phyloP scores from a whole-genome alignment of 2,329 filamentous ascomycete genomes.

The Penicillium vulpinum region DNA sequence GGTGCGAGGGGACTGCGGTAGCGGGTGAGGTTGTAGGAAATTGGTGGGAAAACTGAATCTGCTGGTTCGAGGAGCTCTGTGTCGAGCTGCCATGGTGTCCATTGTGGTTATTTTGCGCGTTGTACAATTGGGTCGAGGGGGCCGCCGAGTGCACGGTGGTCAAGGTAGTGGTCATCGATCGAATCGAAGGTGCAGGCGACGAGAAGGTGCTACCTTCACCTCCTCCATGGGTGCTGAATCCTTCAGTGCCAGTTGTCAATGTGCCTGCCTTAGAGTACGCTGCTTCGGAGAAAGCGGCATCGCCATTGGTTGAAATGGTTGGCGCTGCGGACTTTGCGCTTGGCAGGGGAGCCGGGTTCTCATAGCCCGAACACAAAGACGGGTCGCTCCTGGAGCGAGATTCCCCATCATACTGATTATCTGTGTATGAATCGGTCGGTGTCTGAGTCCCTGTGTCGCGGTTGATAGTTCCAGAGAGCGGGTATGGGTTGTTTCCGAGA shows the following conservation, averaged over 20 bases:
- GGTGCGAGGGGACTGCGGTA: conserved; percentile 62
- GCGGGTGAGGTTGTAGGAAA: conserved; percentile 58
- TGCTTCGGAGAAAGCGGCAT: conserved; percentile 70
- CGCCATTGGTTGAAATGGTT: conserved; percentile 80
- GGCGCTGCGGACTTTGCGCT: conserved; percentile 73
- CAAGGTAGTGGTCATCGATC: conserved; percentile 64
- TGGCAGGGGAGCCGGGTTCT: conserved; percentile 58
- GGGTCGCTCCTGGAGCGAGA: conserved; percentile 60
- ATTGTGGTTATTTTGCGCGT: conserved; percentile 33
- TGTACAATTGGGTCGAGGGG: conserved; percentile 50
- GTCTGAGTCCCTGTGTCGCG: conserved; percentile 44
- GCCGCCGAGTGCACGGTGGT: conserved; percentile 66
- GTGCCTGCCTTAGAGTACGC: conserved; percentile 82
- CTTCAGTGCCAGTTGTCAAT: conserved; percentile 62
- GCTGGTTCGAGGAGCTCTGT: conserved; percentile 39
- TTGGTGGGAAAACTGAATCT: conserved; percentile 60
- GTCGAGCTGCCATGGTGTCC: conserved; percentile 38
- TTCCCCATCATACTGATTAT: conserved; percentile 52
- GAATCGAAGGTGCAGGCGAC: conserved; percentile 64
- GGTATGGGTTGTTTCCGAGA: conserved; percentile 88
- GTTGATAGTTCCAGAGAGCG: conserved; percentile 68
- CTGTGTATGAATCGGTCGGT: conserved; percentile 50
- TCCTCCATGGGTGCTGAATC: conserved; percentile 63
- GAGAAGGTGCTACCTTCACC: conserved; percentile 69
- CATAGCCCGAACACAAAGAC: conserved; percentile 64